Percentiles rank a stretch among this genome's conserved stretches.
phyloP scores from a whole-genome alignment of 805 yeast genomes.

The Yarrowia sp. region DNA sequence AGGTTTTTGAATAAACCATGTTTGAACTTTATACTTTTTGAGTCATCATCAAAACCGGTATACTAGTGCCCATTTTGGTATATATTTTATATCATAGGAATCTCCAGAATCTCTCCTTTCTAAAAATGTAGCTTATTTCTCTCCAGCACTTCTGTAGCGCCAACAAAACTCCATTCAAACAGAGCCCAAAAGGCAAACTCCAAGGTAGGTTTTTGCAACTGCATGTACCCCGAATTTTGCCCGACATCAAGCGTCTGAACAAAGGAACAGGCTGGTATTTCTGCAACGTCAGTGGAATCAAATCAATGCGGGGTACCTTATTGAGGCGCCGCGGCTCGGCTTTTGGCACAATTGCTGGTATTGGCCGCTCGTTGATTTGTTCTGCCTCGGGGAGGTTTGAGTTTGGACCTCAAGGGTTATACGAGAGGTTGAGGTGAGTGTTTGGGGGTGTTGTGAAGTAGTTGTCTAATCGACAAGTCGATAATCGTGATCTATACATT shows the following conservation, averaged over 20 bases:
- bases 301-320: not conserved
- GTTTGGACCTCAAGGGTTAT: not conserved
- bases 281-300: not conserved
- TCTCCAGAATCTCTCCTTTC: too few relatives aligned
- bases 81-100: too few relatives aligned
- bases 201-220: conserved; percentile 11
- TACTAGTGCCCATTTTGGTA: too few relatives aligned
- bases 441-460: too few relatives aligned
- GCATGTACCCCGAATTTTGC: conserved; percentile 8
- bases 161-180: not conserved
- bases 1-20: not conserved
- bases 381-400: not conserved
- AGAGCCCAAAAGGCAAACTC: not conserved
- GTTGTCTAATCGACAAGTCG: not conserved
- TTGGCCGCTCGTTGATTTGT: not conserved
- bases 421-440: too few relatives aligned
- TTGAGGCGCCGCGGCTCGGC: not conserved
- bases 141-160: not conserved
- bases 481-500: not conserved
- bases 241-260: not conserved
- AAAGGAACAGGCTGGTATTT: not conserved
- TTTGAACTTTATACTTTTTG: not conserved
- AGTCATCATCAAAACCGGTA: too few relatives aligned
- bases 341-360: not conserved
- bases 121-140: not conserved